phyloP scores from a whole-genome alignment of 176 grass and related monocot genomes.

The Aegilops sharonensis region DNA sequence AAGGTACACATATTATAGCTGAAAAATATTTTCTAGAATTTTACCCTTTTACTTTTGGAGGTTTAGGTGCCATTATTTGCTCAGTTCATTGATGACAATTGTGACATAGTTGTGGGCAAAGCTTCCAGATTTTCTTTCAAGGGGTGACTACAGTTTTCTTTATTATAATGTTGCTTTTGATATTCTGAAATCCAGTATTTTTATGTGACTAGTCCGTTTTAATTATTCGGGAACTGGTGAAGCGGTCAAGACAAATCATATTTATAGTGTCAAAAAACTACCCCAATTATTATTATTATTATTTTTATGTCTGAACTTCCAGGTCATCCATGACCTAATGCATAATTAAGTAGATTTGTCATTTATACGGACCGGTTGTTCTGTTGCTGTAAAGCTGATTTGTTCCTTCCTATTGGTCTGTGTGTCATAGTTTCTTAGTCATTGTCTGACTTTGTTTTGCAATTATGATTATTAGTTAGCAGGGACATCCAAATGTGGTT shows the following conservation, averaged over 20 bases:
- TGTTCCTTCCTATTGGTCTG: slow-evolving; percentile 17
- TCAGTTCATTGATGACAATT: neutral
- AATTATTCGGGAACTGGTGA: neutral
- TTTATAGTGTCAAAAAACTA: slow-evolving; percentile 1
- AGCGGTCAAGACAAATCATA: neutral
- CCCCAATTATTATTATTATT: neutral
- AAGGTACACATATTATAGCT: neutral
- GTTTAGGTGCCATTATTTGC: neutral
- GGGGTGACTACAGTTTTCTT: neutral
- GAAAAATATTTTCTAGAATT: neutral
- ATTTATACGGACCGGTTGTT: neutral
- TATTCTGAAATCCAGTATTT: neutral
- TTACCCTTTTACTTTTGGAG: neutral
- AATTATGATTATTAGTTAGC: neutral
- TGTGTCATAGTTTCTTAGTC: neutral
- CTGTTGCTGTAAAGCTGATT: neutral
- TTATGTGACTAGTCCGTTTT: neutral
- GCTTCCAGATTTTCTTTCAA: neutral
- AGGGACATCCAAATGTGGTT: neutral
- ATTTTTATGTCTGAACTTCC: neutral
- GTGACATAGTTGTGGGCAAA: neutral
- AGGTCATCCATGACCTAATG: slow-evolving; percentile 23
- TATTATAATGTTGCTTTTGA: neutral
- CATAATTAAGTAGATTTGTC: slow-evolving; percentile 14
- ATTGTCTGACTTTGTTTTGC: neutral